These are phyloP conservation scores for Venturia pyrina DNA, from an alignment of 2,329 filamentous ascomycete species.

Conservation along the genomic window DNA sequence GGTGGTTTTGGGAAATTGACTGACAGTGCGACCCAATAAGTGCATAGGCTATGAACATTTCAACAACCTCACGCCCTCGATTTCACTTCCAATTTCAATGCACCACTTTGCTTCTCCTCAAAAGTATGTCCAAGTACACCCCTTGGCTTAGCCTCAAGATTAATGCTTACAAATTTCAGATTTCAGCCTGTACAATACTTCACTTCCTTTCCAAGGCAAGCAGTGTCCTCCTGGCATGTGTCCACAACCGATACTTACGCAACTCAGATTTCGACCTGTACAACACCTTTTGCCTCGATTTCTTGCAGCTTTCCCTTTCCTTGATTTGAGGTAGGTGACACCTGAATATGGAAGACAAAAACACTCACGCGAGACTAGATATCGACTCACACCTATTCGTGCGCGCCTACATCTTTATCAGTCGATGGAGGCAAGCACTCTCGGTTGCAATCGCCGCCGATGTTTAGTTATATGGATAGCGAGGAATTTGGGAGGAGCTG, in stretches of 20 bases:
- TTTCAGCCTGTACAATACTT: neutral
- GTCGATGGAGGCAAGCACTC: neutral
- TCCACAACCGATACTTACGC: neutral
- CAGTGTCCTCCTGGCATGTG: too few relatives aligned
- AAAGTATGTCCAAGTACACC: neutral
- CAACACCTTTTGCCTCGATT: neutral
- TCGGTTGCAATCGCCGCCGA: neutral
- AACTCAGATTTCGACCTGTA: neutral
- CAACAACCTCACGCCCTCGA: neutral
- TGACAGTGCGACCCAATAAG: neutral
- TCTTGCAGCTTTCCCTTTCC: neutral
- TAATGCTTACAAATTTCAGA: neutral
- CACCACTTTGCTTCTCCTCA: neutral
- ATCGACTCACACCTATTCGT: neutral
- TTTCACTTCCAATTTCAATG: neutral
- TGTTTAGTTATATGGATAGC: neutral
- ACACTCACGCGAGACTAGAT: neutral
- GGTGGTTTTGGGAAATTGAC: neutral
- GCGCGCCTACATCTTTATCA: neutral
- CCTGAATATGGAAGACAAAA: neutral
- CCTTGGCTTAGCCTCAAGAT: neutral
- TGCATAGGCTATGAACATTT: neutral
- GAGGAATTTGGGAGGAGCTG: neutral
- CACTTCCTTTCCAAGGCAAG: neutral
- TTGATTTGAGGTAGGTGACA: neutral